These are phyloP conservation scores for Aspergillus intermedius DNA, from an alignment of 2,329 filamentous ascomycete species.

Conservation along the genomic window DNA sequence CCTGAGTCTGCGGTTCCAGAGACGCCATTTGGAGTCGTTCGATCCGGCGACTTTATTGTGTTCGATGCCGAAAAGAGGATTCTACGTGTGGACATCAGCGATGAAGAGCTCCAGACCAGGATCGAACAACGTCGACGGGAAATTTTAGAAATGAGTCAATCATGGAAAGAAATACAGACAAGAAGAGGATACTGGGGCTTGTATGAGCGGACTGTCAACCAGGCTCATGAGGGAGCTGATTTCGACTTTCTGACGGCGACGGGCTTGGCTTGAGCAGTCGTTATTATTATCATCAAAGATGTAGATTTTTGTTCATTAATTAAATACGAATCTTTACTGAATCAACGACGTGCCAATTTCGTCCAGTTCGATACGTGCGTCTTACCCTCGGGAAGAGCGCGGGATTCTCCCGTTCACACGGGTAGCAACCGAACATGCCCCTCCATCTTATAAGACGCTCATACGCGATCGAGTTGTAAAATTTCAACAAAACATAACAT, in stretches of 20 bases:
- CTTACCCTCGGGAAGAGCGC: background rate
- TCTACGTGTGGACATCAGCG: slow-evolving; percentile 37
- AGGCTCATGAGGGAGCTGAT: slow-evolving; percentile 36
- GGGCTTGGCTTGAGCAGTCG: background rate
- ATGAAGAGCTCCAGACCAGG: slow-evolving; percentile 37
- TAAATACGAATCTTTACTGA: background rate
- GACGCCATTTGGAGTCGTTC: slow-evolving; percentile 44
- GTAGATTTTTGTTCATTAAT: background rate
- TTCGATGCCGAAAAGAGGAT: slow-evolving; percentile 41
- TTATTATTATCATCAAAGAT: background rate
- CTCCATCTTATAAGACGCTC: background rate
- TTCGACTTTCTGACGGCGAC: slow-evolving; percentile 32
- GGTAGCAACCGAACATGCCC: background rate
- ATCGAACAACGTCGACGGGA: slow-evolving; percentile 26
- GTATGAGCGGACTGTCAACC: slow-evolving; percentile 38
- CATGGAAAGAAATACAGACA: slow-evolving; percentile 16
- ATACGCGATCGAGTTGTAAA: background rate
- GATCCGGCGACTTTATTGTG: slow-evolving; percentile 43
- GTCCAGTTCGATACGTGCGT: background rate
- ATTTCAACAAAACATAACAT: background rate
- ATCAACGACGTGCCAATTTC: background rate
- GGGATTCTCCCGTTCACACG: background rate
- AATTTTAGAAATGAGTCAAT: slow-evolving; percentile 4
- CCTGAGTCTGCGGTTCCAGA: slow-evolving; percentile 45
- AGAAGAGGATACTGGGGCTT: slow-evolving; percentile 34